These are phyloP conservation scores for Durio zibethinus DNA, from an alignment of 345 rosid genomes.

Conservation along the genomic window DNA sequence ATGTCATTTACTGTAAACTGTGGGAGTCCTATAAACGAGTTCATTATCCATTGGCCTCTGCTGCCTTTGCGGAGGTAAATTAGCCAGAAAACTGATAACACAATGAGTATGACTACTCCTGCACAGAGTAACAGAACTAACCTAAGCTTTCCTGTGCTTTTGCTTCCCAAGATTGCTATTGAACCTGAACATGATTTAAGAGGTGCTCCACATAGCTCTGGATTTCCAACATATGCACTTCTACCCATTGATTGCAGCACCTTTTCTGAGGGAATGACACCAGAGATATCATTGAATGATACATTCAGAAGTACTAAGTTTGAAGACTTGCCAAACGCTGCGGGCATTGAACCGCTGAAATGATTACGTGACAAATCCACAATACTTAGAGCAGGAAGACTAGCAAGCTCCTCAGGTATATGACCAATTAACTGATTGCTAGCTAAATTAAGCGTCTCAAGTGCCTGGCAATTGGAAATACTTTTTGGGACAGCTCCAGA, in stretches of 20 bases:
- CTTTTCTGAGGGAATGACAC: constrained; percentile 60
- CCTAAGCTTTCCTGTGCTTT: constrained; percentile 50
- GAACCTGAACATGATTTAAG: constrained; percentile 54
- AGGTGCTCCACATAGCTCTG: constrained; percentile 76
- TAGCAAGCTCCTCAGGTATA: constrained; percentile 51
- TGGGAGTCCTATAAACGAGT: constrained; percentile 67
- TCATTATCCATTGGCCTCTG: constrained; percentile 74
- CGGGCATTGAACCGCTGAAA: constrained; percentile 62
- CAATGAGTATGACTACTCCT: constrained; percentile 34
- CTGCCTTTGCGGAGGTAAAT: constrained; percentile 49
- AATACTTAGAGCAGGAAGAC: constrained; percentile 46
- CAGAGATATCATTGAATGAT: constrained; percentile 60
- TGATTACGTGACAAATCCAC: constrained; percentile 66
- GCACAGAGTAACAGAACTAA: constrained; percentile 56
- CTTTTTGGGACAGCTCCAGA: constrained; percentile 48
- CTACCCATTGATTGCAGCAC: constrained; percentile 54
- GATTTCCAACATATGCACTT: constrained; percentile 63
- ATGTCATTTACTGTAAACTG: constrained; percentile 71
- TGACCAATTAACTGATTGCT: constrained; percentile 51
- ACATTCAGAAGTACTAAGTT: constrained; percentile 49
- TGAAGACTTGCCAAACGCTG: constrained; percentile 44
- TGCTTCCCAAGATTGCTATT: constrained; percentile 35
- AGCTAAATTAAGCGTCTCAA: constrained; percentile 53
- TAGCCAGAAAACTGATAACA: constrained; percentile 46
- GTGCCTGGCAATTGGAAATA: constrained; percentile 55